Evolutionary conservation across 2,329 filamentous ascomycete species (phyloP).

Genomic region (Stylonectria norvegica): DNA sequence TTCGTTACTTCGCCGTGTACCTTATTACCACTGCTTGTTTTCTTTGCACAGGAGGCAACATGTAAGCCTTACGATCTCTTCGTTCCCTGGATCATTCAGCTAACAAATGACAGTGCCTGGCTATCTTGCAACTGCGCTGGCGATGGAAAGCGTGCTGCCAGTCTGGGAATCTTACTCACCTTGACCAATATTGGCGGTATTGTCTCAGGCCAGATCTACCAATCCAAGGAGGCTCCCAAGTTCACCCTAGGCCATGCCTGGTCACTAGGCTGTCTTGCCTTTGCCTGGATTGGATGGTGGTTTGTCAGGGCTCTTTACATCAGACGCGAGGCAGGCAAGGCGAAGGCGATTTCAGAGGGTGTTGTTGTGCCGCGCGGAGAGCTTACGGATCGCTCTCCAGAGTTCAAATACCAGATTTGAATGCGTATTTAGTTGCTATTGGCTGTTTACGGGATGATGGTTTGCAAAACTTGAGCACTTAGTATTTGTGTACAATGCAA

Average conservation of each 20-base stretch:
- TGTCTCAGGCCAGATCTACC: not conserved
- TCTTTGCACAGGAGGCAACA: not conserved
- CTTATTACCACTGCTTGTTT: not conserved
- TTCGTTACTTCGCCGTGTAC: not conserved
- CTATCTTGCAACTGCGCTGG: not conserved
- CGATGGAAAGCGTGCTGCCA: not conserved
- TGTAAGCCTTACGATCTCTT: not conserved
- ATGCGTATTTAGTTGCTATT: no score
- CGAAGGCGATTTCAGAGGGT: not conserved
- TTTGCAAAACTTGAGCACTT: no score
- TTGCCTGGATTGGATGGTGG: not conserved
- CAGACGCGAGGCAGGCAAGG: not conserved
- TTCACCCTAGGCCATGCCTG: not conserved
- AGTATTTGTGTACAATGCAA: no score
- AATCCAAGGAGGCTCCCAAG: not conserved
- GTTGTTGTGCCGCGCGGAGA: not conserved
- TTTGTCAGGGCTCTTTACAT: not conserved
- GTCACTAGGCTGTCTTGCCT: not conserved
- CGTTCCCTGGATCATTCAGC: not conserved
- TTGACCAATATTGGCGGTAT: not conserved
- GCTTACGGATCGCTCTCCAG: not conserved
- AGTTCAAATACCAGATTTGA: not conserved
- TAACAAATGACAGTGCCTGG: not conserved
- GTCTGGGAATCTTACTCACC: not conserved
- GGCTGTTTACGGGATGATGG: no score